A percentile compares a stretch with the other conserved stretches of the same genome.
These are phyloP conservation scores for Picea abies DNA, from an alignment of 83 land plant genomes.

Conservation along the genomic window DNA sequence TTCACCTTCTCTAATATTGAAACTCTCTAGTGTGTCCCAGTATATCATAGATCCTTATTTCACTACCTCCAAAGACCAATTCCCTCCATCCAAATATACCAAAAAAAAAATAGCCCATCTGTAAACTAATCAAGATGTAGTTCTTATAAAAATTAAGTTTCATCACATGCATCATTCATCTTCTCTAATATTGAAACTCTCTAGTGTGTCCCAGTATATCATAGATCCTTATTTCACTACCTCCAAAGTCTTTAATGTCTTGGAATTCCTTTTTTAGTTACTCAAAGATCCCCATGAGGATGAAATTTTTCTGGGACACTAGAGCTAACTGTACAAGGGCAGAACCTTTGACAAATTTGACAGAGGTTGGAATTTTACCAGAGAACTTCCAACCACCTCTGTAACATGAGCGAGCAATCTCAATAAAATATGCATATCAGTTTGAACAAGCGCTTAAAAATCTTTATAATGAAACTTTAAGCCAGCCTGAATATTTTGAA, in stretches of 20 bases:
- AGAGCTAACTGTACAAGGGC: background rate
- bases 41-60: too few species aligned
- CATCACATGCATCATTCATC: background rate
- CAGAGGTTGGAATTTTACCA: background rate
- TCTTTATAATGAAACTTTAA: background rate
- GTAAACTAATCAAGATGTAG: background rate
- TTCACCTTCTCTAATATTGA: too few species aligned
- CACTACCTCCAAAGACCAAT: too few species aligned
- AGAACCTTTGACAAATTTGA: background rate
- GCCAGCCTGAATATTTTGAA: background rate
- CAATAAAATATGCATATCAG: background rate
- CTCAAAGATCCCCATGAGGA: background rate
- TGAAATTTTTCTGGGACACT: background rate
- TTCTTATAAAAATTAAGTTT: background rate
- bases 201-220: too few species aligned
- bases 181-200: too few species aligned
- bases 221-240: too few species aligned
- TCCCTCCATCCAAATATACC: too few species aligned
- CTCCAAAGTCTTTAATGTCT: background rate
- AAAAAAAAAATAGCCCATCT: background rate
- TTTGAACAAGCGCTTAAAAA: background rate
- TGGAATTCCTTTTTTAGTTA: background rate
- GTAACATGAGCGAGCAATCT: background rate
- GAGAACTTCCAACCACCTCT: background rate
- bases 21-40: too few species aligned